Evolutionary conservation across 805 yeast species (phyloP).

Genomic region (Ogataea angusta): DNA sequence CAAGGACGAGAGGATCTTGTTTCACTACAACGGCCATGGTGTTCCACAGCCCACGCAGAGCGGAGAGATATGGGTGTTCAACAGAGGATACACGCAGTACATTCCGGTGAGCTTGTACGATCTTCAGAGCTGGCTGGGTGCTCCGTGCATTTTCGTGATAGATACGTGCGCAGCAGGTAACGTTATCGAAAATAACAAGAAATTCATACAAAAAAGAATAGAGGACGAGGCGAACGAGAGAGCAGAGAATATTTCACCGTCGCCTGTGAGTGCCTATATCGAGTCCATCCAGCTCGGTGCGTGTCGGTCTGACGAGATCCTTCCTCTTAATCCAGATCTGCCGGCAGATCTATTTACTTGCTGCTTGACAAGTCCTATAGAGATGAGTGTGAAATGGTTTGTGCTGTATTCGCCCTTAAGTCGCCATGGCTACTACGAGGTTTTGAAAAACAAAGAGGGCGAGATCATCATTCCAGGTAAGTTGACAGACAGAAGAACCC

Average conservation of each 20-base stretch:
- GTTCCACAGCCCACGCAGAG: constrained; percentile 95
- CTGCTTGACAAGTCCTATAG: constrained; percentile 93
- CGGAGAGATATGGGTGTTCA: constrained; percentile 98
- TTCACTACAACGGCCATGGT: constrained; percentile 98
- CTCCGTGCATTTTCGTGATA: constrained; percentile 92
- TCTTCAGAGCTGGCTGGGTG: constrained; percentile 95
- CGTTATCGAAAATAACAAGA: constrained; percentile 82
- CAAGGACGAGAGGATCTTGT: constrained; percentile 86
- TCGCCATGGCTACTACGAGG: constrained; percentile 45
- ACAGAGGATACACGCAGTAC: constrained; percentile 94
- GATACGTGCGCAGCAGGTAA: constrained; percentile 96
- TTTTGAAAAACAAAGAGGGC: constrained; percentile 47
- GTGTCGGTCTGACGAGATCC: constrained; percentile 76
- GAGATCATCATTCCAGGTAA: constrained; percentile 82
- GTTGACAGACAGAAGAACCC: constrained; percentile 88
- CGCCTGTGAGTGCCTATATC: constrained; percentile 65
- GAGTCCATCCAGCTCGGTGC: constrained; percentile 95
- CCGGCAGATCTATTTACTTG: constrained; percentile 97
- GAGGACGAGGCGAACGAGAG: constrained; percentile 75
- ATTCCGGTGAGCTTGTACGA: constrained; percentile 96
- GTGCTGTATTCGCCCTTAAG: constrained; percentile 75
- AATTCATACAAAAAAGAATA: constrained; percentile 84
- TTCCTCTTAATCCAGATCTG: constrained; percentile 90
- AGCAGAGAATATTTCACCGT: constrained; percentile 48
- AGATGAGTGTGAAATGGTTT: constrained; percentile 88